Base-by-base conservation (phyloP, 2,329 filamentous ascomycete genomes). In the Penicillium sp. region DNA sequence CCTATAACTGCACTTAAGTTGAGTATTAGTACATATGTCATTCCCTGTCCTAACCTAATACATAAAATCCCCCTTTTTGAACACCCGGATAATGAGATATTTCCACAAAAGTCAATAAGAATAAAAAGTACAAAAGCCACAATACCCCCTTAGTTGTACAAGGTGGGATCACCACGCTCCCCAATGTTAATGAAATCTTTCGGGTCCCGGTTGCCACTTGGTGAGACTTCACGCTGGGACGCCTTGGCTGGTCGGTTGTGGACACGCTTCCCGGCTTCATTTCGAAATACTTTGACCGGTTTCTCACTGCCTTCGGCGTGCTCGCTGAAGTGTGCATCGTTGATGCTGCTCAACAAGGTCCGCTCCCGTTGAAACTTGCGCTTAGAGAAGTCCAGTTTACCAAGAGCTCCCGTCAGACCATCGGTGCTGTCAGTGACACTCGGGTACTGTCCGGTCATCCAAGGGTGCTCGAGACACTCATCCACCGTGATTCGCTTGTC, bases 401-500 rank as follows among this genome's bases (percentile, higher is more conserved):
- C 86, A 65, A 99, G 84, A 33, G 90, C 92, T n/a, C 90, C 90
- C 0, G 94, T 92, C 23, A 99, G 82, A 6, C 93, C 92, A 69
- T 95, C 92, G 16, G 92, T 97, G 75, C 92, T 96, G 76, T 97
- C 93, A 60, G 87, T 87, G 31, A 88, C 80, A 59, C 82, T 86
- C 36, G 84, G 78, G 15, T 64, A 67, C 34, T 70, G 83, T 61
- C 85, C 82, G 0, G 86, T 91, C 53, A 91, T 84, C 94, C 94
- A 99, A 0, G 93, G 92, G 70, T 99, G 94, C 63, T 89, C 81
- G 10, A 99, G 82, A 70, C 94, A 97, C 67, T 96, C 86, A 62
- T 97, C 92, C 59, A 99, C 86, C 0, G 90, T 93, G 73, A 89
- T 93, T 48, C 94, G 87, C 72, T 88, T 85, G 29, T 91, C 86